phyloP scores from a whole-genome alignment of 108 stramenopile species.

The Skeletonema menzelii region DNA sequence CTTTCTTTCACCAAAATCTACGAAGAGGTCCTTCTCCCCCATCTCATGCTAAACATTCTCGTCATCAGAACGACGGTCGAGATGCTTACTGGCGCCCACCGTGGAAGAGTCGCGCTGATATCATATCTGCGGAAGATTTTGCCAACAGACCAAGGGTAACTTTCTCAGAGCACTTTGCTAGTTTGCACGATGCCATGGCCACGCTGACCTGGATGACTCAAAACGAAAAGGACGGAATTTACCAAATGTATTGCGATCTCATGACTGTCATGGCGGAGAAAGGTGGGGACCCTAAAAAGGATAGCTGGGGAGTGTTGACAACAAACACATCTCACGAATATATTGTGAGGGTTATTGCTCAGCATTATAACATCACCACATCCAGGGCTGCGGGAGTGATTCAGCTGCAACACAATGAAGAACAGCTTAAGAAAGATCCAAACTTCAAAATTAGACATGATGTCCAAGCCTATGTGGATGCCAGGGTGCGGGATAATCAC shows the following conservation, averaged over 20 bases:
- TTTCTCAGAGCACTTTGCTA: conserved; percentile 67
- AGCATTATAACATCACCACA: conserved; percentile 71
- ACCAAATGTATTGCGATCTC: conserved; percentile 64
- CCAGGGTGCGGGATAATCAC: conserved; percentile 37
- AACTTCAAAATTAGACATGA: conserved; percentile 36
- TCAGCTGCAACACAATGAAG: conserved; percentile 81
- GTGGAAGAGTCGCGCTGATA: conserved; percentile 49
- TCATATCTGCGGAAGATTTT: conserved; percentile 78
- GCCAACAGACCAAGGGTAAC: conserved; percentile 75
- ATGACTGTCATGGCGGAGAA: conserved; percentile 50
- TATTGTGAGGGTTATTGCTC: conserved; percentile 69
- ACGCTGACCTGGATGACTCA: conserved; percentile 70
- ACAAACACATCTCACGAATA: conserved; percentile 83
- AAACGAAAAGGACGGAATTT: conserved; percentile 57
- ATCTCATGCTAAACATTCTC: conserved; percentile 5
- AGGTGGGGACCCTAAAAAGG: conserved; percentile 18
- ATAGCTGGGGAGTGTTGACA: conserved; percentile 29
- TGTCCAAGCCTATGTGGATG: conserved; percentile 41
- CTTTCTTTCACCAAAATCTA: conserved; percentile 28
- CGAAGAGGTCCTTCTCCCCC: conserved; percentile 10
- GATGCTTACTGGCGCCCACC: conserved; percentile 76
- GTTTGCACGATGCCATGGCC: conserved; percentile 71
- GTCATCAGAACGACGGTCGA: conserved; percentile 37
- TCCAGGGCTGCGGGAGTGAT: conserved; percentile 73
- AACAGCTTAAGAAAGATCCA: conserved; percentile 61